Conservation (phyloP, 1,284 basidiomycete species). For the Ceratobasidium sp. region DNA sequence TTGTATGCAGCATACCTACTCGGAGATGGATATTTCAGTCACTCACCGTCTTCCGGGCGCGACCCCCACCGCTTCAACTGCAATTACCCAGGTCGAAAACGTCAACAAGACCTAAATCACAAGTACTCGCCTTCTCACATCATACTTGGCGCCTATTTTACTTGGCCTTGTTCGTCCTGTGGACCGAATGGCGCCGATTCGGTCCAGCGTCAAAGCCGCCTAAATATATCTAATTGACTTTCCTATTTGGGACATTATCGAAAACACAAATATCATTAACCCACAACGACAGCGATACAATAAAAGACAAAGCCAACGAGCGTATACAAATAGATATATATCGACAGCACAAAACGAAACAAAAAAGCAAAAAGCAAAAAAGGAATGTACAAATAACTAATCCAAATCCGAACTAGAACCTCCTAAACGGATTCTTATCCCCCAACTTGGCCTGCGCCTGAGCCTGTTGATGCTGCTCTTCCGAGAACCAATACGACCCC, state of each 20-base stretch:
- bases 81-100: too few species aligned
- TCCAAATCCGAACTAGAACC: conserved; percentile 22
- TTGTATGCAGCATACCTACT: too few species aligned
- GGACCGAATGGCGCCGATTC: too few species aligned
- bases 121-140: too few species aligned
- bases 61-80: too few species aligned
- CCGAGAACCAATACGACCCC: conserved; percentile 41
- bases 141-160: too few species aligned
- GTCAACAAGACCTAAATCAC: too few species aligned
- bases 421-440: conserved; percentile 45
- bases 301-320: background rate
- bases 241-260: background rate
- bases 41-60: too few species aligned
- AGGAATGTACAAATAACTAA: conserved; percentile 15
- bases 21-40: too few species aligned
- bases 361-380: background rate
- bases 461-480: conserved; percentile 20
- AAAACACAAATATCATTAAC: background rate
- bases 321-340: conserved; percentile 5
- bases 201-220: too few species aligned
- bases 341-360: background rate
- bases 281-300: background rate
- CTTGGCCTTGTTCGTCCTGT: too few species aligned
- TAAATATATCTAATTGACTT: conserved; percentile 1
- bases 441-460: conserved; percentile 23